Base-by-base conservation (phyloP, 768 basidiomycete genomes). In the Amanita fuliginea region DNA sequence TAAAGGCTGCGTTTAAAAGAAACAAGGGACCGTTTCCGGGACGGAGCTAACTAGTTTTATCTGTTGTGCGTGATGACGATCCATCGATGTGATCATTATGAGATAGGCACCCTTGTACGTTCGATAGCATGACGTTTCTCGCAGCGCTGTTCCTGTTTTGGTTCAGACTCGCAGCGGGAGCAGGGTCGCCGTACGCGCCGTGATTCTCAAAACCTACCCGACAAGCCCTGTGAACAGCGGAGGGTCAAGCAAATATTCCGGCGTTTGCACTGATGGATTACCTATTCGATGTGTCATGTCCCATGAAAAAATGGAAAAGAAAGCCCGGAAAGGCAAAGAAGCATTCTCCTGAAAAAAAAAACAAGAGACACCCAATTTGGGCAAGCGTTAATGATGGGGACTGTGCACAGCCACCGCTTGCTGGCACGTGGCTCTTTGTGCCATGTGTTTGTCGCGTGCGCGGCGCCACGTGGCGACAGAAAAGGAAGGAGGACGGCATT, bases 351-450 rank as follows among this genome's bases (percentile, higher is more conserved):
- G 10, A 30, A 11, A 32, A 24, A 47, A 36, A 47, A 47, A 26
- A 26, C 44, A 46, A 35, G 30, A 33, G 11, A 6, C 16, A 22
- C 44, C 34, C 28, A 19, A 43, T 43, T 35, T 28, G 40, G 41
- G 40, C 35, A n/a, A n/a, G 33, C 47, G 39, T 9, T 18, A n/a
- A 39, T 21, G 24, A 41, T 30, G 18, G 19, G 24, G 14, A 36
- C 5, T 53, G 16, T 33, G 21, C 59, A 62, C 60, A 60, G 65
- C 62, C 63, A 64, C 64, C 53, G 22, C 33, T 34, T 14, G n/a
- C 30, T 59, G 16, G 62, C 64, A 67, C 62, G 64, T 64, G 64
- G 60, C 37, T 46, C 47, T 30, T 60, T 60, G 56, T 65, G 62
- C 58, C 42, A 28, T 9, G 28, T 28, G 28, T 28, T 4, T 28